A percentile compares a stretch with the other conserved stretches of the same genome.
phyloP scores from a whole-genome alignment of 371 early-diverging fungal species.

The Homolaphlyctis polyrhiza region DNA sequence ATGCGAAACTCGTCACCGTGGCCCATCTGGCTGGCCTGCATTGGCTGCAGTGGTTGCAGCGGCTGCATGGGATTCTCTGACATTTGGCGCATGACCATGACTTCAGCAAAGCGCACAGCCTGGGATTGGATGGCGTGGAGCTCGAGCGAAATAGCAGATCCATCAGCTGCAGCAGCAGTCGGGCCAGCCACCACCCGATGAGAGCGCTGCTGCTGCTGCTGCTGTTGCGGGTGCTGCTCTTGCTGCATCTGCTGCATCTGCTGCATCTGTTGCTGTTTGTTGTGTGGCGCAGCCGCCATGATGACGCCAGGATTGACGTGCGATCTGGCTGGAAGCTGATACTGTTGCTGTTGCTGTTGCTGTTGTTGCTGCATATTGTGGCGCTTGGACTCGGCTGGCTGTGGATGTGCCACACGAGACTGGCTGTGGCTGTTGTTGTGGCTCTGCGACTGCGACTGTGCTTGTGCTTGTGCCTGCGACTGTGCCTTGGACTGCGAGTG shows the following conservation, averaged over 20 bases:
- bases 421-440: not conserved
- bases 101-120: not conserved
- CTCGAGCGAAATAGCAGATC: not conserved
- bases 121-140: not conserved
- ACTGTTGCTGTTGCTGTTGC: not conserved
- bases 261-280: too few relatives aligned
- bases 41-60: not conserved
- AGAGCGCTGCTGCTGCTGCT: not conserved
- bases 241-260: not conserved
- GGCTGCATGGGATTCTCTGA: not conserved
- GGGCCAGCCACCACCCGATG: too few relatives aligned
- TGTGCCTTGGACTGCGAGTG: not conserved
- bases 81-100: not conserved
- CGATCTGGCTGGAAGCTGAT: not conserved
- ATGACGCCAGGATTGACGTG: not conserved
- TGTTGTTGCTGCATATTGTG: not conserved
- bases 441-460: constrained; percentile 9
- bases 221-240: not conserved
- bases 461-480: not conserved
- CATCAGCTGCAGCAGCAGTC: too few relatives aligned
- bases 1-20: constrained; percentile 8
- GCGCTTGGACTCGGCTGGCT: not conserved
- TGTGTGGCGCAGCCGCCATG: too few relatives aligned
- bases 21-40: not conserved
- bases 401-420: not conserved